Conservation (phyloP, 176 grass and related monocot species). For the sorghum (Sorghum bicolor) region Sorghum_bicolor_NCBIv3 NC_012870.2:9662001-9662500, state of each 20-base stretch:
- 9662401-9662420: not conserved
- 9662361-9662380: not conserved
- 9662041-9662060: constrained; percentile 24
- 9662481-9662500: not conserved
- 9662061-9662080: constrained; percentile 12
- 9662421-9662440: not conserved
- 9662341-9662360: not conserved
- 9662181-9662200: not conserved
- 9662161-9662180: not conserved
- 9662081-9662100: not conserved
- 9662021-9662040: not conserved
- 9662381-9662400: not conserved
- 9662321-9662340: constrained; percentile 8
- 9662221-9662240: not conserved
- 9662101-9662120: not conserved
- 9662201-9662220: not conserved
- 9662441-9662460: not conserved
- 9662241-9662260: too few species aligned
- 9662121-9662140: not conserved
- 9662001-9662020: constrained; percentile 8
- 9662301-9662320: not conserved
- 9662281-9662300: too few species aligned
- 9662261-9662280: too few species aligned
- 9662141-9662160: not conserved
- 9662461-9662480: not conserved